A percentile compares a stretch with the other conserved stretches of the same genome.
Evolutionary conservation across 805 yeast species (phyloP).

Genomic region (Lipomyces spencermartinsiae): DNA sequence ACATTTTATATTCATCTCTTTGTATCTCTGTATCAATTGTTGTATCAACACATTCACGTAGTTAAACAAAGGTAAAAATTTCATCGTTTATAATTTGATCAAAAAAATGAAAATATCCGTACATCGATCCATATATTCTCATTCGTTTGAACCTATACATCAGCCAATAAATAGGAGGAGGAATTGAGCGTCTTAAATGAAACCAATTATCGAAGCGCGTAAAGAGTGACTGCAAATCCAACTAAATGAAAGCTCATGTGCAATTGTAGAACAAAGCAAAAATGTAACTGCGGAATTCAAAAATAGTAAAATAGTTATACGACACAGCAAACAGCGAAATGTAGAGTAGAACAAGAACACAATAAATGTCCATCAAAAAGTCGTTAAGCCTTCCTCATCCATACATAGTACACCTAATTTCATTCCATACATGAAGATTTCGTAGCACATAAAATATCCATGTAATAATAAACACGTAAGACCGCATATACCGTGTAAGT

Average conservation of each 20-base stretch:
- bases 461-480: neutral
- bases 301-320: neutral
- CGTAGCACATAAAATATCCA: neutral
- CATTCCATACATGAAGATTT: neutral
- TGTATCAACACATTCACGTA: neutral
- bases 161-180: neutral
- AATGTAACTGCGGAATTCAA: constrained; percentile 2
- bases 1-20: neutral
- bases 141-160: neutral
- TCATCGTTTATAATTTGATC: constrained; percentile 1
- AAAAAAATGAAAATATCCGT: neutral
- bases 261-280: constrained; percentile 3
- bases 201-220: neutral
- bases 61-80: constrained; percentile 1
- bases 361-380: constrained; percentile 13
- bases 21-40: neutral
- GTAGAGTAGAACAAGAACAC: constrained; percentile 7
- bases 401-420: neutral
- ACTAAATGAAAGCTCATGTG: neutral
- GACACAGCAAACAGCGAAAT: neutral
- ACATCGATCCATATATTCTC: constrained; percentile 1
- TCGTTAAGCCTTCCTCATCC: constrained; percentile 1
- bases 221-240: neutral
- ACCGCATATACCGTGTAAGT: neutral
- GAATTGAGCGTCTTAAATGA: neutral